A percentile compares a stretch with the other conserved stretches of the same genome.
Conservation (phyloP, 306 rosid species). For the Sechiopsis laciniata region DNA sequence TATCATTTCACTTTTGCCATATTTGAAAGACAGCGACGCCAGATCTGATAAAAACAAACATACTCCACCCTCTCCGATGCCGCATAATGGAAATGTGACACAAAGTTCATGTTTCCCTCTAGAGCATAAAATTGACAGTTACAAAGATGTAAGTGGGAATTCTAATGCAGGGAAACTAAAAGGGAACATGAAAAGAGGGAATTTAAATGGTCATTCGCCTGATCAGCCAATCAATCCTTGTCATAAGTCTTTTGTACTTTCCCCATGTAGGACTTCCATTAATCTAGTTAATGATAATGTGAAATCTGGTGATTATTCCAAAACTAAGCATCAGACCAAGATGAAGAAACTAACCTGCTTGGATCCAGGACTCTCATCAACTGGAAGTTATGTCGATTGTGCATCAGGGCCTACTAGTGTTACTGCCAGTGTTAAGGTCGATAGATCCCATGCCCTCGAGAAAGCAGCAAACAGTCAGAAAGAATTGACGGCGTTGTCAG, state of each 20-base stretch:
- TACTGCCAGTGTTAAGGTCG: conserved; percentile 26
- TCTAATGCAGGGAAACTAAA: conserved; percentile 22
- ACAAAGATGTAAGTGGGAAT: conserved; percentile 14
- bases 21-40: conserved; percentile 5
- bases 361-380: conserved; percentile 34
- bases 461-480: conserved; percentile 31
- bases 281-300: conserved; percentile 26
- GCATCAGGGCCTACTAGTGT: conserved; percentile 32
- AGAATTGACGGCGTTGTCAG: conserved; percentile 16
- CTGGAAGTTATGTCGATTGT: conserved; percentile 30
- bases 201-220: conserved; percentile 22
- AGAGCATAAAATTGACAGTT: conserved; percentile 20
- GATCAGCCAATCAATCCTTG: conserved; percentile 22
- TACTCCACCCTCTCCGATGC: conserved; percentile 30
- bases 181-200: conserved; percentile 24
- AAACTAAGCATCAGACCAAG: conserved; percentile 28
- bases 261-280: conserved; percentile 36
- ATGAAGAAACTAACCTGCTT: conserved; percentile 31
- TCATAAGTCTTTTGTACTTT: conserved; percentile 37
- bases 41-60: conserved; percentile 26
- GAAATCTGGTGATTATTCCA: conserved; percentile 31
- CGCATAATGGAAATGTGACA: conserved; percentile 9
- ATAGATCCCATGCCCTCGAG: conserved; percentile 25
- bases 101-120: conserved; percentile 23
- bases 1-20: conserved; percentile 27